Evolutionary conservation across 2,329 filamentous ascomycete species (phyloP).

Genomic region (Paracoccidioides brasiliensis): DNA sequence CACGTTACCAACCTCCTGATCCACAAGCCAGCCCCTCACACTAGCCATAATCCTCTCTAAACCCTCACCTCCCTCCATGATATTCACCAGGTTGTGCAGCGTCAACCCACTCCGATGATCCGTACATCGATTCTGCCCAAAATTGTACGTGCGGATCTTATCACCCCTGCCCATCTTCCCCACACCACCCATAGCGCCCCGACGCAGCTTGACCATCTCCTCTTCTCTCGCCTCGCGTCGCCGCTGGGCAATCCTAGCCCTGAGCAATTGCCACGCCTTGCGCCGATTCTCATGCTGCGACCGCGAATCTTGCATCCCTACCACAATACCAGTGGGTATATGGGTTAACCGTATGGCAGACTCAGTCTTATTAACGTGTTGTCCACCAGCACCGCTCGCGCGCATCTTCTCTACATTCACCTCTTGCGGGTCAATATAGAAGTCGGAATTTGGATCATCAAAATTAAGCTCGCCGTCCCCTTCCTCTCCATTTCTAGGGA

Average conservation of each 20-base stretch:
- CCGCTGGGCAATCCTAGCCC: slow-evolving; percentile 67
- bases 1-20: slow-evolving; percentile 59
- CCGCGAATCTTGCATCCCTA: slow-evolving; percentile 83
- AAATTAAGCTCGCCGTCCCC: slow-evolving; percentile 47
- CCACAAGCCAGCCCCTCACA: slow-evolving; percentile 61
- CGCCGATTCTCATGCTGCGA: slow-evolving; percentile 84
- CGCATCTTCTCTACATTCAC: slow-evolving; percentile 82
- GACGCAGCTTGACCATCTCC: slow-evolving; percentile 57
- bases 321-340: slow-evolving; percentile 69
- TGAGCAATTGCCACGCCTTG: slow-evolving; percentile 72
- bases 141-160: slow-evolving; percentile 91
- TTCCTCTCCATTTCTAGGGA: slow-evolving; percentile 42
- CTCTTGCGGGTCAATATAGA: slow-evolving; percentile 75
- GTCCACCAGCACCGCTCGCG: slow-evolving; percentile 79
- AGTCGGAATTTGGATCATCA: slow-evolving; percentile 78
- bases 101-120: slow-evolving; percentile 76
- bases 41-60: slow-evolving; percentile 67
- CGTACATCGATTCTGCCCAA: slow-evolving; percentile 64
- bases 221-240: slow-evolving; percentile 74
- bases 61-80: slow-evolving; percentile 61
- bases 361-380: slow-evolving; percentile 98
- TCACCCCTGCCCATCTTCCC: slow-evolving; percentile 75
- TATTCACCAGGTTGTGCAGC: slow-evolving; percentile 64
- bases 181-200: slow-evolving; percentile 65
- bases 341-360: slow-evolving; percentile 90